Evolutionary conservation across 805 yeast species (phyloP), one percentile per base, ranked within the genome.

Genomic region (Metschnikowia aberdeeniae): DNA sequence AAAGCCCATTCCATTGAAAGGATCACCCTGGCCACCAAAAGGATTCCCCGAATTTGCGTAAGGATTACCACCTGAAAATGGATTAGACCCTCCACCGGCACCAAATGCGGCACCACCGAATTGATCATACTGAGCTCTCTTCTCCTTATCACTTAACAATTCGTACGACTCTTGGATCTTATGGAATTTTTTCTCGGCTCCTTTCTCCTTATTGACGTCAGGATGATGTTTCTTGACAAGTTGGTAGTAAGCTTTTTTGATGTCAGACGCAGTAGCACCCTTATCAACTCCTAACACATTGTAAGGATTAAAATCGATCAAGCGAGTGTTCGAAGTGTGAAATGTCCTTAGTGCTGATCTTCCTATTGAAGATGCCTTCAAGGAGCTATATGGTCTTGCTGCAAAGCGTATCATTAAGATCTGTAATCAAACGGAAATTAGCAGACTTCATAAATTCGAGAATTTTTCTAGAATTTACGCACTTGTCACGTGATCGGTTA

Each of bases 161-260:
- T 93, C 99, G 61, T 95, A 93, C 1, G 97, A 95, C 52, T 86
- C 93, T 61, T 92, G 98, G 53, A 93, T 78, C 58, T 86, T 88
- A 60, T 93, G 98, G 70, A 93, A 93, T 64, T 82, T 82, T 60
- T 81, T 80, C 57, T 92, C 96, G 0, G 98, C 93, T 14, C 78
- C 92, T 22, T 80, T 78, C 52, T 87, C 97, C 66, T 92, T 93
- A 66, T 92, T 93, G 36, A 93, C 87, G 70, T 93, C 99, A 0
- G 99, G 99, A 66, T 93, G 99, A 65, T 73, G 89, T 63, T 92
- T 79, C 66, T 93, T 93, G 12, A 97, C 99, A 52, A 93, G 72
- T 59, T 89, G 84, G 63, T 89, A 89, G 69, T 93, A 93, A 2
- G 96, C 92, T 66, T 90, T 90, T 66, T 93, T 93, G 67, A 93